Percentiles rank a stretch among this genome's conserved stretches.
Evolutionary conservation across 345 rosid genomes (phyloP).

Genomic region (Garcia nutans): DNA sequence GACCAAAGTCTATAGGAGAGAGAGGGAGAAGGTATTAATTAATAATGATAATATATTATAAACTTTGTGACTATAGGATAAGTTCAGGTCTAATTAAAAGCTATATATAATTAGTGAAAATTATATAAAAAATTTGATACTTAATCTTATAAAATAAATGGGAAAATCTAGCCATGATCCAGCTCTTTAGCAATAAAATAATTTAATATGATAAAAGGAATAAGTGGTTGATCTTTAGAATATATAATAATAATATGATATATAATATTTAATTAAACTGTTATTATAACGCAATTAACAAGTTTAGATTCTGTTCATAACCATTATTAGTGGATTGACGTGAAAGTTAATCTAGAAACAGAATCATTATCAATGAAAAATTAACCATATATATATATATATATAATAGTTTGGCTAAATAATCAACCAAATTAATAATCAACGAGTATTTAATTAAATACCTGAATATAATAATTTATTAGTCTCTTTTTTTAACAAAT

Average conservation of each 20-base stretch:
- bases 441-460: too few species aligned
- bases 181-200: neutral
- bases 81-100: conserved; percentile 12
- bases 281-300: neutral
- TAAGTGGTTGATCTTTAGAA: conserved; percentile 34
- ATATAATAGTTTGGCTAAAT: neutral
- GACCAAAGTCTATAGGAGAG: conserved; percentile 19
- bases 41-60: neutral
- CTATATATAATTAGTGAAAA: neutral
- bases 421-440: neutral
- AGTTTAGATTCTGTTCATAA: conserved; percentile 13
- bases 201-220: conserved; percentile 15
- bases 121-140: conserved; percentile 17
- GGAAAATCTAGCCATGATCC: conserved; percentile 30
- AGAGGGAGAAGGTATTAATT: neutral
- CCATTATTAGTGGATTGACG: conserved; percentile 31
- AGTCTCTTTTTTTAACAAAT: too few species aligned
- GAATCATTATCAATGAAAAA: conserved; percentile 26
- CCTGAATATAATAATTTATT: too few species aligned
- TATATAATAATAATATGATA: neutral
- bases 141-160: conserved; percentile 15
- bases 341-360: conserved; percentile 39
- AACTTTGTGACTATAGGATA: conserved; percentile 9
- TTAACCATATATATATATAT: neutral
- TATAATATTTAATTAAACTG: neutral